Base-by-base conservation (phyloP, 768 basidiomycete species). In the Pleurotus ostreatus region DNA sequence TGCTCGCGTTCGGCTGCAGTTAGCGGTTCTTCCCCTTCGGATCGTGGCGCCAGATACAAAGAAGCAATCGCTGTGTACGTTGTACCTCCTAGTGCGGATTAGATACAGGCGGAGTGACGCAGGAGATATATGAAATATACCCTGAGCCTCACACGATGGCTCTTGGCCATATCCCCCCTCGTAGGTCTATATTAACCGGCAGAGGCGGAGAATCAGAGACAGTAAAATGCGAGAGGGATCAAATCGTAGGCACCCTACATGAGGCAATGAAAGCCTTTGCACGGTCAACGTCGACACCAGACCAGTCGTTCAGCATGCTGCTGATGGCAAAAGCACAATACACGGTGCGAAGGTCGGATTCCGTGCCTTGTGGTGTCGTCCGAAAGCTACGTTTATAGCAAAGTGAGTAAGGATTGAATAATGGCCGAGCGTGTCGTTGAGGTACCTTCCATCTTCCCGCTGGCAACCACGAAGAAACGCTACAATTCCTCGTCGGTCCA, bases 101-200 rank as follows among this genome's bases (percentile, higher is more conserved):
- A 55, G n/a, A 46, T 22, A 40, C 15, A 23, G 45, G n/a, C 44
- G 12, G 20, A n/a, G 54, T 46, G 34, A 12, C n/a, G 18, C 23
- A 23, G 18, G 7, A n/a, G 38, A 51, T 1, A 59, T 22, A 12
- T 3, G 57, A 18, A 12, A 25, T 75, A 16, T 55, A 90, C 93
- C 94, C 69, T 94, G 86, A 3, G 94, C 88, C 71, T 99, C 96
- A 43, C 86, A 81, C 44, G 77, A 81, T 0, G 93, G 87, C 2
- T 81, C 75, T 65, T 94, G 90, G 0, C 92, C 93, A 62, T 90
- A 99, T 0, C 92, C 95, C 12, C 94, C 94, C 77, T 97, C 94
- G 64, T 94, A 92, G 2, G 86, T 86, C 95, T 98, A 61, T 13
- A 49, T 46, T 43, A 40, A 55, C 46, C 59, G 22, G 46, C 44